Evolutionary conservation across 2,329 filamentous ascomycete genomes (phyloP), one percentile per base, ranked within the genome.

Genomic region (Ophiostoma montium): DNA sequence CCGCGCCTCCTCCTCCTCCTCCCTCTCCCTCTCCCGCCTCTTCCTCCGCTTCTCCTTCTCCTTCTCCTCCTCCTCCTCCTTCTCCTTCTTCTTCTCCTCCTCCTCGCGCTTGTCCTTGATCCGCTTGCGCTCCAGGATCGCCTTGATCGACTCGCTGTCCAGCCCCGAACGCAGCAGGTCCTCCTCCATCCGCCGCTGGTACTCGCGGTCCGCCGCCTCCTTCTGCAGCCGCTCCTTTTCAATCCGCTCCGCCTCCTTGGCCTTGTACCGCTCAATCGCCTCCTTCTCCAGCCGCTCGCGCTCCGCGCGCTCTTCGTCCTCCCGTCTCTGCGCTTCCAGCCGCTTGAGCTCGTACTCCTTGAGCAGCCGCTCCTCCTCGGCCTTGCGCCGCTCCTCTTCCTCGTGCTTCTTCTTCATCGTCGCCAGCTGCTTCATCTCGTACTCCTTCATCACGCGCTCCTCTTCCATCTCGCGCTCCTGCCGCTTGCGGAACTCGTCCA

Each of bases 81-180:
- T n/a, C 39, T 42, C 39, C 19, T 5, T 5, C 21, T 38, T 21
- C 39, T 47, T 38, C 21, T 15, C 15, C 39, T 48, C 32, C 10
- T 48, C 31, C 44, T 46, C 47, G 38, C 52, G 49, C 18, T 61
- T 60, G 47, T 60, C 55, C 57, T 63, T 61, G 56, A 65, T 58
- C 58, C 71, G 74, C 57, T 77, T 70, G 57, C 76, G 76, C 56
- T 75, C 72, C 48, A 80, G 60, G 53, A 82, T 74, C 18, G 75
- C 75, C 38, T 69, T 64, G 55, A 82, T 80, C 53, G 73, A 70
- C 55, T 72, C 70, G 57, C 79, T 75, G 56, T 74, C 70, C 38
- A 82, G 64, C 3, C 78, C 78, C 2, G 76, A 74, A 45, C 72
- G 71, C 51, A 74, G 62, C 35, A 82, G 64, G 46, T 79, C 71